A percentile compares a stretch with the other conserved stretches of the same genome.
phyloP scores from a whole-genome alignment of 1,284 basidiomycete genomes.

The Papiliotrema flavescens region DNA sequence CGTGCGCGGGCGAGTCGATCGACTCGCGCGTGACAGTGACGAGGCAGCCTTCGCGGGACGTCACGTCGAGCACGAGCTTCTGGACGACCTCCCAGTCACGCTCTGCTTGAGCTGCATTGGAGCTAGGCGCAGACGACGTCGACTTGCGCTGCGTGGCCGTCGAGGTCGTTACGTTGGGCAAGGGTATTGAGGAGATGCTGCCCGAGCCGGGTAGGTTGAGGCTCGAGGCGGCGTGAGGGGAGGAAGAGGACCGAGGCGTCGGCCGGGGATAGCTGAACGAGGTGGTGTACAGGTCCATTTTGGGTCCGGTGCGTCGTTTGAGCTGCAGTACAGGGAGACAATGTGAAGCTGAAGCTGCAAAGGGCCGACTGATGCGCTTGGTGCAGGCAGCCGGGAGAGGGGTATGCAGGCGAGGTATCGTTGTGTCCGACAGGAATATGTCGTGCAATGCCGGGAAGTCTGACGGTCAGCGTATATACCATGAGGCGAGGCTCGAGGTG shows the following conservation, averaged over 20 bases:
- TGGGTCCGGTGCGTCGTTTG: no score
- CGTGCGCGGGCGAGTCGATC: conserved; percentile 1
- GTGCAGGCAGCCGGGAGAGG: no score
- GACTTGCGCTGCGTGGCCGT: conserved; percentile 11
- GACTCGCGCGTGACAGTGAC: conserved; percentile 67
- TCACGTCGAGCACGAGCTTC: conserved; percentile 73
- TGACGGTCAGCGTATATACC: no score
- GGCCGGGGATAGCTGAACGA: conserved; percentile 55
- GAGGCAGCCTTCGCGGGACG: conserved; percentile 74
- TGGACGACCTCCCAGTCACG: conserved; percentile 64
- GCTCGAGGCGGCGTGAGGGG: conserved; percentile 9
- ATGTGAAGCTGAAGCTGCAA: no score
- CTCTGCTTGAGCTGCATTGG: conserved; percentile 28
- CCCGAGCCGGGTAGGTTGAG: conserved; percentile 15
- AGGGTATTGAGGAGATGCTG: conserved; percentile 10
- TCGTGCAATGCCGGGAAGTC: no score
- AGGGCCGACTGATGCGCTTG: no score
- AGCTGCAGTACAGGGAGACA: no score
- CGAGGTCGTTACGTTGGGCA: conserved; percentile 20
- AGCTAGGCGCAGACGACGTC: conserved; percentile 10
- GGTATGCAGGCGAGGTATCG: no score
- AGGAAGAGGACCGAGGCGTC: conserved; percentile 7
- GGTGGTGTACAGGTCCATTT: conserved; percentile 89
- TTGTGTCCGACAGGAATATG: no score
- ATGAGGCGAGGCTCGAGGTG: no score